Base-by-base conservation (phyloP, 768 basidiomycete species). In the Collybia sordida region DNA sequence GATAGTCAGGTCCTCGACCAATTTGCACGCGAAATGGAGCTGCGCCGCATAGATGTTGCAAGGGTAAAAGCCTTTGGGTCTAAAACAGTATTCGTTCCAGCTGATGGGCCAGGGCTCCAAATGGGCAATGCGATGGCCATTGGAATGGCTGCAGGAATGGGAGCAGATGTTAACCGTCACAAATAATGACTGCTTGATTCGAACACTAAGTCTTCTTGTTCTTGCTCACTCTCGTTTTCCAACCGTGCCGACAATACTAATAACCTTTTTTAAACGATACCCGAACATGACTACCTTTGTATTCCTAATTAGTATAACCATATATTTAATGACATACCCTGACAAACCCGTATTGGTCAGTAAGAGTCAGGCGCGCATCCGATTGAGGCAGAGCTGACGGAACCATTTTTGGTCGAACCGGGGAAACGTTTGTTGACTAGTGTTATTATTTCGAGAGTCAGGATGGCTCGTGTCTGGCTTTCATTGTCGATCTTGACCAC, bases 1-100 rank as follows among this genome's bases (percentile, higher is more conserved):
- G 88, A 90, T 54, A 70, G 74, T 3, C 67, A 73, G 27, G 83
- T 90, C 15, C 54, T 68, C 17, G 85, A 90, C 57, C 68, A 68
- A 36, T 91, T 86, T 59, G 88, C 90, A 0, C 77, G 83, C 37
- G 88, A 91, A 67, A 91, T 91, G 88, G 79, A 81, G 63, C 58
- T 88, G 45, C 72, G 83, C 31, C 73, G 88, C 36, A 69, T 83
- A 49, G 90, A 92, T 50, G 76, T 91, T 18, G 54, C 70, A 18
- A 76, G 81, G 45, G 72, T 90, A 22, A 62, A 67, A 39, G 87
- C 89, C 3, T 92, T 79, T 58, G 90, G 90, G 4, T 61, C 77
- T 45, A 86, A 73, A 71, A 80, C 87, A 0, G 64, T 90, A 15
- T 90, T 90, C 63, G 85, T 81, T 3, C 85, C 88, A n/a, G 69